phyloP scores from a whole-genome alignment of 768 basidiomycete genomes.

The Steccherinum ochraceum region DNA sequence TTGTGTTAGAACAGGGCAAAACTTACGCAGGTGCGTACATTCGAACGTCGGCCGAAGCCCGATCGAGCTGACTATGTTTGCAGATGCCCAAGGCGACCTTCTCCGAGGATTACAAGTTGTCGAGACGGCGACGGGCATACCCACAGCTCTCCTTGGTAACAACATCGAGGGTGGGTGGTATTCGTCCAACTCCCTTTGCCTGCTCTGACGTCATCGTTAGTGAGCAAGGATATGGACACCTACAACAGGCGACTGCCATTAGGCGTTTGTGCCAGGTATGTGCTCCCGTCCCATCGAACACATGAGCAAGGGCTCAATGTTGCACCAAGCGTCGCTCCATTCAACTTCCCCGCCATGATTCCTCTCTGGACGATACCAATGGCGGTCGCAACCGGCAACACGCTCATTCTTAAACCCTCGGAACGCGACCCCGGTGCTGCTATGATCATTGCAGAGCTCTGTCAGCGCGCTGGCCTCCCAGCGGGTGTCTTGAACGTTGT shows the following conservation, averaged over 20 bases:
- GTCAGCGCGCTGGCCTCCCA: constrained; percentile 81
- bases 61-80: too few relatives aligned
- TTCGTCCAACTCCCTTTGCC: too few relatives aligned
- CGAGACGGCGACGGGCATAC: constrained; percentile 74
- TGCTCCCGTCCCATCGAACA: too few relatives aligned
- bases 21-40: constrained; percentile 73
- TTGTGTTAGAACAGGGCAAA: constrained; percentile 95
- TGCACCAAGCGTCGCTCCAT: constrained; percentile 83
- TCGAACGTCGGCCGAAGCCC: too few relatives aligned
- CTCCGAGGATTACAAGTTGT: constrained; percentile 89
- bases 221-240: constrained; percentile 97
- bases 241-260: constrained; percentile 77
- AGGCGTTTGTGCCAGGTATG: constrained; percentile 73
- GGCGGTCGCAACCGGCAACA: constrained; percentile 87
- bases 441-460: constrained; percentile 96
- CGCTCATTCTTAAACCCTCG: constrained; percentile 90
- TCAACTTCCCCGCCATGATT: constrained; percentile 95
- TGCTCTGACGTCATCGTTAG: too few relatives aligned
- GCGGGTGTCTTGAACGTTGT: constrained; percentile 87
- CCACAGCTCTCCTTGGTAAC: constrained; percentile 81
- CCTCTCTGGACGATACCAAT: constrained; percentile 94
- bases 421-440: constrained; percentile 96
- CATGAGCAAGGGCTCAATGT: too few relatives aligned
- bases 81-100: constrained; percentile 94
- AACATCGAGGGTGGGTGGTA: constrained; percentile 73